Base-by-base conservation (phyloP, 345 rosid genomes). In the Arabis hirsuta region DNA sequence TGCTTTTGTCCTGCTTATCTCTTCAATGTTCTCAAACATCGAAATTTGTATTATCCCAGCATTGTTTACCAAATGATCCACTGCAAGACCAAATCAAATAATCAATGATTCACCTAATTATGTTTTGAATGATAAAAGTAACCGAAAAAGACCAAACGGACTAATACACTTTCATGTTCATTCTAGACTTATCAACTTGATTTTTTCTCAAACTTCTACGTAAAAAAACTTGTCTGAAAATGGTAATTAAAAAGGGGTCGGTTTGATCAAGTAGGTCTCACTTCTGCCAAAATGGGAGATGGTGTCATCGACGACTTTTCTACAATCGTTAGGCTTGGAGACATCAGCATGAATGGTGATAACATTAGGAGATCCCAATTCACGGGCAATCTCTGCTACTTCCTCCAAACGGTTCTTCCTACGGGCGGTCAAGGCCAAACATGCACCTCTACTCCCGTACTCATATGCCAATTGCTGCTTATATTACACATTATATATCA, bases 361-460 rank as follows among this genome's bases (percentile, higher is more conserved):
- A 56, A 83, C 87, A 56, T 67, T 75, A 2, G 88, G 91, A 12
- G 85, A 87, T 3, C 91, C 88, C 26, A 80, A 14, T n/a, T 72
- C 71, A 36, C 73, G 76, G 2, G 84, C 88, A 50, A 47, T 73
- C 11, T 76, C 83, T 1, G 87, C 88, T 14, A 86, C 85, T 42
- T 80, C 83, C 45, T 76, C 73, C 12, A 86, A 73, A 22, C 62
- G 50, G 42, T 65, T 72, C 59, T 76, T 83, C 75, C 87, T 80
- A 14, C 85, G 50, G 1, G 87, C 88, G 6, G 69, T 72, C 1
- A 84, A 73, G 31, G 88, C 84, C 54, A 86, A 72, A 36, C 83
- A 55, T 31, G 91, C 91, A 65, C 91, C 86, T 80, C 79, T 81
- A 56, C 77, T 74, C 24, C 80, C 85, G 45, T 86, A 84, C 76